These are phyloP conservation scores for Basipetospora chlamydospora DNA, from an alignment of 2,329 filamentous ascomycete species.

Conservation along the genomic window DNA sequence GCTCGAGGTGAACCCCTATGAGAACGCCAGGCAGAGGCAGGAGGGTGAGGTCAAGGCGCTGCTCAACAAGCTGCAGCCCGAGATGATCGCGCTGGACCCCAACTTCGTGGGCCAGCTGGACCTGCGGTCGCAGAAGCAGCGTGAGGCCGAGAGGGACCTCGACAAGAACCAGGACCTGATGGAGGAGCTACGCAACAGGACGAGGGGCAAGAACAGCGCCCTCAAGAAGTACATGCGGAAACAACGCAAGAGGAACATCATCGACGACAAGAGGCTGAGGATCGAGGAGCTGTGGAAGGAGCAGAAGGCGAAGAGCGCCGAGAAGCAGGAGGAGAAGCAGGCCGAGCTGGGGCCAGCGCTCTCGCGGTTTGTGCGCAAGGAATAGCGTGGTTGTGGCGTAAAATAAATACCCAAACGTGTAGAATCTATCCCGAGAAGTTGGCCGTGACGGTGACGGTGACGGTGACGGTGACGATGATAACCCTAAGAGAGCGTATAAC, in stretches of 20 bases:
- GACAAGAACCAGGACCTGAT: conserved; percentile 49
- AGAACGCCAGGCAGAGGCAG: conserved; percentile 81
- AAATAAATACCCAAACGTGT: conserved; percentile 1
- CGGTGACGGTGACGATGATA: too few relatives aligned
- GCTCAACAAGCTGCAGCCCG: conserved; percentile 86
- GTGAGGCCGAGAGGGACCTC: conserved; percentile 62
- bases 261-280: conserved; percentile 84
- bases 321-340: conserved; percentile 47
- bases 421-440: too few relatives aligned
- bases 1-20: conserved; percentile 87
- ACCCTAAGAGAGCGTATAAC: too few relatives aligned
- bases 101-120: conserved; percentile 85
- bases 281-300: conserved; percentile 71
- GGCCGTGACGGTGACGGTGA: too few relatives aligned
- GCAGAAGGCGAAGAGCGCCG: conserved; percentile 51
- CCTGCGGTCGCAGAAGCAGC: conserved; percentile 62
- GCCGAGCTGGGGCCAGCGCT: conserved; percentile 73
- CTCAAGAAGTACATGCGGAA: conserved; percentile 81
- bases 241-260: conserved; percentile 82
- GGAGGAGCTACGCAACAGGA: conserved; percentile 58
- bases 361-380: conserved; percentile 68
- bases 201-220: conserved; percentile 78
- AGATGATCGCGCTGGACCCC: conserved; percentile 93
- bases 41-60: conserved; percentile 81
- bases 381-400: conserved; percentile 18